Percentiles rank a stretch among this genome's conserved stretches.
phyloP scores from a whole-genome alignment of 805 yeast species.

The Saccharomyces eubayanus region DNA sequence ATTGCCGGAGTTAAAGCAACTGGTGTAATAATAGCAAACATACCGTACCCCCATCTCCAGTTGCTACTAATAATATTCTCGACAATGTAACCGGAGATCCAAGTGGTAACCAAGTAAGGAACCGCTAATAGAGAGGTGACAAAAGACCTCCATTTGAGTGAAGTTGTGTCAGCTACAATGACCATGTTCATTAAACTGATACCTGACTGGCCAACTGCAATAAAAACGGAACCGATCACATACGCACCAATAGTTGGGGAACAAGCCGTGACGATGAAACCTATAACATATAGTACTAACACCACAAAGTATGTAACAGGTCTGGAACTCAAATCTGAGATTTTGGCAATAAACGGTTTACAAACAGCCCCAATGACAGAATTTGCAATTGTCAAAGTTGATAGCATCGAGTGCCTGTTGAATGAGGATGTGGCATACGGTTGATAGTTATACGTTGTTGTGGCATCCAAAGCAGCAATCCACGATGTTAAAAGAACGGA shows the following conservation, averaged over 20 bases:
- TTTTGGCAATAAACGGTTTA: conserved; percentile 35
- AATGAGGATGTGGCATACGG: conserved; percentile 38
- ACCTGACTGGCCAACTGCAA: conserved; percentile 34
- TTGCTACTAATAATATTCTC: conserved; percentile 27
- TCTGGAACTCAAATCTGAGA: conserved; percentile 36
- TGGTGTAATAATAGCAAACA: conserved; percentile 41
- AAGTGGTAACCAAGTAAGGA: conserved; percentile 37
- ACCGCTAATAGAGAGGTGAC: conserved; percentile 31
- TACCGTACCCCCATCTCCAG: conserved; percentile 50
- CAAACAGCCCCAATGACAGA: conserved; percentile 34
- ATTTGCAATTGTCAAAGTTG: conserved; percentile 35
- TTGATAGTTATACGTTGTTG: conserved; percentile 29
- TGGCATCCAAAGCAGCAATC: conserved; percentile 26
- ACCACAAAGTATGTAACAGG: conserved; percentile 32
- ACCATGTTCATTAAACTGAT: conserved; percentile 30
- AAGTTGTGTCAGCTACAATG: conserved; percentile 34
- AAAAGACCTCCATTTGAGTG: conserved; percentile 34
- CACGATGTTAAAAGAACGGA: conserved; percentile 24
- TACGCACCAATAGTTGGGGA: conserved; percentile 31
- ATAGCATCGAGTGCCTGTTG: conserved; percentile 33
- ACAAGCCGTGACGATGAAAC: conserved; percentile 33
- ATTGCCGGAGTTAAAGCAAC: conserved; percentile 33
- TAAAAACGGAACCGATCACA: conserved; percentile 33
- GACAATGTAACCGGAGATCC: conserved; percentile 37
- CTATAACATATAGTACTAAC: conserved; percentile 29